A percentile compares a stretch with the other conserved stretches of the same genome.
Evolutionary conservation across 345 rosid genomes (phyloP).

Genomic region (Melaleuca alternifolia): DNA sequence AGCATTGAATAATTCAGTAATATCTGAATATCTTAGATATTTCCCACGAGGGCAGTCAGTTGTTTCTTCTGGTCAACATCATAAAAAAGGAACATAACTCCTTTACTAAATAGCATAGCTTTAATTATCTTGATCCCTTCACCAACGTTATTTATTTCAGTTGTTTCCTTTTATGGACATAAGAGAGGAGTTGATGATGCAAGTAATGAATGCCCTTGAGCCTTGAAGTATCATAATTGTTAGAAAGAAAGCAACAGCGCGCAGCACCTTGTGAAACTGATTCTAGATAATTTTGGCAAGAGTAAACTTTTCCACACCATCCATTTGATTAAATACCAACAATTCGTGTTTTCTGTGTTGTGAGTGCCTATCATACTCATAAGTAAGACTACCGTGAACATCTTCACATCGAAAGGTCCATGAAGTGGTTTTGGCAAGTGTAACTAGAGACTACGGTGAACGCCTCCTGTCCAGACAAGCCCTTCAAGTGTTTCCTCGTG

Average conservation of each 20-base stretch:
- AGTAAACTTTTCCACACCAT: background rate
- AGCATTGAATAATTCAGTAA: background rate
- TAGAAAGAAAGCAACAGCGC: background rate
- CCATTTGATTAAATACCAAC: background rate
- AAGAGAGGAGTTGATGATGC: background rate
- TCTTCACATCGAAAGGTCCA: background rate
- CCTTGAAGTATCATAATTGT: background rate
- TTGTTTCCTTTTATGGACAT: background rate
- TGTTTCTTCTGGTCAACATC: background rate
- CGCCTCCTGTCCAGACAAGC: background rate
- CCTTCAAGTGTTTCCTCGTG: background rate
- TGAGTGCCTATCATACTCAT: background rate
- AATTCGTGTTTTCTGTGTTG: background rate
- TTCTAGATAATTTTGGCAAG: background rate
- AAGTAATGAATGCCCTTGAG: background rate
- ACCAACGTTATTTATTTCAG: background rate
- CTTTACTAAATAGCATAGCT: background rate
- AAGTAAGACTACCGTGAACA: background rate
- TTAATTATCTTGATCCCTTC: background rate
- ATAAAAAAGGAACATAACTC: background rate
- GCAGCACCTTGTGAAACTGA: background rate
- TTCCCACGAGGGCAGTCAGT: background rate
- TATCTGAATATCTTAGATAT: background rate
- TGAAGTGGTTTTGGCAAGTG: background rate
- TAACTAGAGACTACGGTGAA: background rate